Evolutionary conservation across 805 yeast species (phyloP), one percentile per base, ranked within the genome.

Genomic region (Ogataea nakhonphanomensis): DNA sequence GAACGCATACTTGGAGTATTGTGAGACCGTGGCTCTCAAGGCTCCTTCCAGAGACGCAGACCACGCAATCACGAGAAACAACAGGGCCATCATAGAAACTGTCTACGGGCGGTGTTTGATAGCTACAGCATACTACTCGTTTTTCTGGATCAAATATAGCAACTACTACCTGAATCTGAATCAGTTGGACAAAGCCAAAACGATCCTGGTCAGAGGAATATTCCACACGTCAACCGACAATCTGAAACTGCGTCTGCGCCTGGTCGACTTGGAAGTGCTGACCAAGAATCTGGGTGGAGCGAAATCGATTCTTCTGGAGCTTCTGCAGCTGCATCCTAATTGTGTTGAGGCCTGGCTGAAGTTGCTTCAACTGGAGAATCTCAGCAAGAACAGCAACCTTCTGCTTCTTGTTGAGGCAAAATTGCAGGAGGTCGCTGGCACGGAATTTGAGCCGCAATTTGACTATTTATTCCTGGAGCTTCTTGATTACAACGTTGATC

Each of bases 1-100:
- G 79, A 74, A 70, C 38, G 57, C 65, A 22, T 87, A 82, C 56
- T 51, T 84, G 26, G 71, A 71, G 46, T 76, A 68, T 41, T 61
- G 77, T 26, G 87, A 82, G 48, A 54, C 53, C 7, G 30, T 50
- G 30, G 51, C 46, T 12, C 37, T 61, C 14, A 57, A 51, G 33
- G 22, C 39, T 5, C 44, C 55, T 1, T 45, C 39, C 5, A 53
- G 49, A 28, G 58, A 50, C 13, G 31, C 45, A 3, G 57, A 53
- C 27, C 38, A 52, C 12, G 29, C 39, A 1, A 37, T 49, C 10
- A 48, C 49, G 4, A 44, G 41, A 28, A 51, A 57, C 20, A 54
- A 56, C 37, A 42, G 45, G 5, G 37, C 55, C 29, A 55, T 57
- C 23, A 49, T 61, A 6, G 53, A 51, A 10, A 65, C 70, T 10